Percentiles rank a stretch among this genome's conserved stretches.
Evolutionary conservation across 1,284 basidiomycete genomes (phyloP).

Genomic region (Veloporphyrellus conicus): DNA sequence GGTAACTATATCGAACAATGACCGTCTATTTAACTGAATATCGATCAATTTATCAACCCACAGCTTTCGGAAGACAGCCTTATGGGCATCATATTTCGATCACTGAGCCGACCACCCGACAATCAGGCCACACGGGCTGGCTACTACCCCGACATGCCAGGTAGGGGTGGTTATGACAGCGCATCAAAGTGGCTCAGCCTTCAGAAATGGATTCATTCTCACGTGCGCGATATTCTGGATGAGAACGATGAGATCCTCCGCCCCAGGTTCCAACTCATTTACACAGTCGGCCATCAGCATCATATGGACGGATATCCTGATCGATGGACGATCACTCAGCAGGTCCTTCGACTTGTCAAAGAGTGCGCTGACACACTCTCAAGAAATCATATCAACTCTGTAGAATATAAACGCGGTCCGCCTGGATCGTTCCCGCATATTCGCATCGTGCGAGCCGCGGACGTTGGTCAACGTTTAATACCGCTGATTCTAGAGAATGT

Average conservation of each 20-base stretch:
- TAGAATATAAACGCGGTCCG: constrained; percentile 2
- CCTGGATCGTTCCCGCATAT: constrained; percentile 28
- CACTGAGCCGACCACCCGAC: neutral
- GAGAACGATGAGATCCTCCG: constrained; percentile 50
- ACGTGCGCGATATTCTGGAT: constrained; percentile 44
- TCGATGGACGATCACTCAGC: constrained; percentile 44
- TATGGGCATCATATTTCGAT: neutral
- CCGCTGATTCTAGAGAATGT: constrained; percentile 23
- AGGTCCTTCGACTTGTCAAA: constrained; percentile 33
- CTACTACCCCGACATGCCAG: too few species aligned
- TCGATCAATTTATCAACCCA: too few species aligned
- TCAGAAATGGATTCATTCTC: constrained; percentile 35
- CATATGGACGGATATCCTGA: constrained; percentile 41
- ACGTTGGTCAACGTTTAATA: constrained; percentile 19
- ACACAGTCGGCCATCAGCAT: constrained; percentile 40
- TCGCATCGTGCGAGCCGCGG: constrained; percentile 25
- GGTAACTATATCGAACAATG: too few species aligned
- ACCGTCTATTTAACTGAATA: too few species aligned
- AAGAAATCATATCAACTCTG: constrained; percentile 17
- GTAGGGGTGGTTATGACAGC: too few species aligned
- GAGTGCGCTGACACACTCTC: constrained; percentile 7
- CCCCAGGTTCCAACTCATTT: constrained; percentile 45
- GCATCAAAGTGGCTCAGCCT: constrained; percentile 12
- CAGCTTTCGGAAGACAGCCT: too few species aligned
- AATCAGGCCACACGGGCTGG: neutral